Evolutionary conservation across 2,329 filamentous ascomycete genomes (phyloP).

Genomic region (Fusarium marasasianum): DNA sequence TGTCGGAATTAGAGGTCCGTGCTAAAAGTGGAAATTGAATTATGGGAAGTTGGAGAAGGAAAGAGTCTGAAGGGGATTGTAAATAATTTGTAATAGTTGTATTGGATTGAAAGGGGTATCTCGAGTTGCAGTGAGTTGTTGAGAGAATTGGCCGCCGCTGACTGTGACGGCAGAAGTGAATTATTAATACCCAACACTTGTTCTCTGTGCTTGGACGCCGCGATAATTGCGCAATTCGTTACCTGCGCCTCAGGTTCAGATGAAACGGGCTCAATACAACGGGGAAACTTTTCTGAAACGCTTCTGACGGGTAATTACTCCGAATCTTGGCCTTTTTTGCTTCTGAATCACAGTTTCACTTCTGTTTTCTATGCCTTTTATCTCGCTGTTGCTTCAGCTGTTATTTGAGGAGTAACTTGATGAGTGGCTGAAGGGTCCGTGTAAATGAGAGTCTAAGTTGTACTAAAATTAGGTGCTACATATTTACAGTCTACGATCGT

Average conservation of each 20-base stretch:
- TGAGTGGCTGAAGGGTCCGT: not conserved
- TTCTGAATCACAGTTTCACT: not conserved
- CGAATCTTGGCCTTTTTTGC: not conserved
- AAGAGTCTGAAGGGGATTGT: not conserved
- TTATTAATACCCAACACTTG: conserved; percentile 35
- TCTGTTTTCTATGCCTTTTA: not conserved
- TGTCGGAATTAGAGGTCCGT: not conserved
- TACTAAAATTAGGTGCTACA: not conserved
- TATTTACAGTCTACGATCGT: not conserved
- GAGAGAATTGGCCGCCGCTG: conserved; percentile 23
- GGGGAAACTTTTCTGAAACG: conserved; percentile 35
- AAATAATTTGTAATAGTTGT: not conserved
- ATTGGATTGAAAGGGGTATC: not conserved
- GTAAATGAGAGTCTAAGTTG: not conserved
- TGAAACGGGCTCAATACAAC: conserved; percentile 42
- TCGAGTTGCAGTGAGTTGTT: not conserved
- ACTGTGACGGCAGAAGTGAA: conserved; percentile 24
- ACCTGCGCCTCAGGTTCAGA: not conserved
- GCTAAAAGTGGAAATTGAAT: conserved; percentile 11
- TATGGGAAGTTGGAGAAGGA: not conserved
- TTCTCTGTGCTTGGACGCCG: conserved; percentile 9
- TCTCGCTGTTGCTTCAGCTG: not conserved
- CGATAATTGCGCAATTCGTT: conserved; percentile 43
- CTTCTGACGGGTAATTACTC: conserved; percentile 7
- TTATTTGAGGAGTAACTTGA: not conserved